Evolutionary conservation across 106 monocot species (phyloP).

Genomic region (Platanthera guangdongensis): DNA sequence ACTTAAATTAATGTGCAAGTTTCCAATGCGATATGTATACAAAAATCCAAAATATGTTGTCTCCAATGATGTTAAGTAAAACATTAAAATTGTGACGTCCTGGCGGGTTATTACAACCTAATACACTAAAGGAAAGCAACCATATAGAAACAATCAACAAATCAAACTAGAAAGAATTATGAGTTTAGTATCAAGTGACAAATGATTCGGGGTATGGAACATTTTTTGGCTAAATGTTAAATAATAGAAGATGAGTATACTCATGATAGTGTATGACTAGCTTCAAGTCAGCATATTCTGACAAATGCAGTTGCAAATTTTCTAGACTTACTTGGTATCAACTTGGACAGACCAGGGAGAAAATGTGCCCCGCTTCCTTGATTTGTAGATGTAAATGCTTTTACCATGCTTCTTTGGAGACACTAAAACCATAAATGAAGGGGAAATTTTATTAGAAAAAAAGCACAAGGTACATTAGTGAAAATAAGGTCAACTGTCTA

Average conservation of each 20-base stretch:
- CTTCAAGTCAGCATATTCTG: neutral
- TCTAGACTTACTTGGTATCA: constrained; percentile 1
- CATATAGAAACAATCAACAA: neutral
- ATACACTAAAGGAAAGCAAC: neutral
- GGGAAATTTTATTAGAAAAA: neutral
- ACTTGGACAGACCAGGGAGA: neutral
- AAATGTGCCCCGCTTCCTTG: constrained; percentile 1
- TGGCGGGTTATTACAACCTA: too few species aligned
- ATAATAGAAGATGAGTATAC: neutral
- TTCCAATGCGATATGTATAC: too few species aligned
- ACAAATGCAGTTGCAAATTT: neutral
- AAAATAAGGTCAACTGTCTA: neutral
- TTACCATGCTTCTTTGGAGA: neutral
- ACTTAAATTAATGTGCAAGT: too few species aligned
- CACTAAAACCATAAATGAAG: constrained; percentile 7
- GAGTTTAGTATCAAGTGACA: neutral
- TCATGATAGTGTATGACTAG: neutral
- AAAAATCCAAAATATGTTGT: too few species aligned
- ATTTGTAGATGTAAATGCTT: neutral
- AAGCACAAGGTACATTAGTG: neutral
- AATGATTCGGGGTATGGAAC: neutral
- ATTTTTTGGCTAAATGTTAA: neutral
- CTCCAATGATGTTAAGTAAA: too few species aligned
- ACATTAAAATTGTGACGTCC: too few species aligned
- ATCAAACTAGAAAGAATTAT: neutral